A percentile compares a stretch with the other conserved stretches of the same genome.
phyloP scores from a whole-genome alignment of 805 yeast species.

The Kuraishia cidri region DNA sequence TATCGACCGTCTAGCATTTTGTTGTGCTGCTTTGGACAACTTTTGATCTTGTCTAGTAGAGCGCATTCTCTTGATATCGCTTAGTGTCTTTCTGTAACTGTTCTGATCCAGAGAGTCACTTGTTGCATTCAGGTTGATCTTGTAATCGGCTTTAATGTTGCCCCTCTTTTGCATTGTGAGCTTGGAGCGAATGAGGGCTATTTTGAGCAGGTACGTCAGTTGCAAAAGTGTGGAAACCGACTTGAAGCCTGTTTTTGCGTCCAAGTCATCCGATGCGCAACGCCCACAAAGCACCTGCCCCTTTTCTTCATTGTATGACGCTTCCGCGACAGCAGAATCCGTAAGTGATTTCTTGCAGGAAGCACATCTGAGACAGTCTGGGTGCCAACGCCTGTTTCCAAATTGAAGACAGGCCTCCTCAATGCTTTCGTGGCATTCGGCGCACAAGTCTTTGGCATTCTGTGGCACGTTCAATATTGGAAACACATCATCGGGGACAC shows the following conservation, averaged over 20 bases:
- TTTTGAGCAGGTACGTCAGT: conserved; percentile 65
- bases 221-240: conserved; percentile 65
- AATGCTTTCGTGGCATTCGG: conserved; percentile 61
- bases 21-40: conserved; percentile 42
- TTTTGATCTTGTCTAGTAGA: conserved; percentile 62
- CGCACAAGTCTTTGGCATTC: conserved; percentile 71
- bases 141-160: too few relatives aligned
- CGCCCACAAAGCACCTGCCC: conserved; percentile 44
- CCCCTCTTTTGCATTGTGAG: conserved; percentile 40
- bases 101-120: background rate
- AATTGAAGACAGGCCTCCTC: conserved; percentile 73
- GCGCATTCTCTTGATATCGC: conserved; percentile 68
- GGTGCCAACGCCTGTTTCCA: conserved; percentile 72
- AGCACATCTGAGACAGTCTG: conserved; percentile 61
- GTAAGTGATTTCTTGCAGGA: conserved; percentile 38
- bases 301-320: conserved; percentile 30
- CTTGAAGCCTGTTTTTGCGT: conserved; percentile 45
- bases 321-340: conserved; percentile 26
- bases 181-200: conserved; percentile 72
- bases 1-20: conserved; percentile 57
- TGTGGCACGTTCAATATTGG: conserved; percentile 36
- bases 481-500: conserved; percentile 26
- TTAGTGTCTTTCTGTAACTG: conserved; percentile 53
- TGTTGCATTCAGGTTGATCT: too few relatives aligned
- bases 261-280: conserved; percentile 47